Percentiles rank a stretch among this genome's conserved stretches.
Evolutionary conservation across 2,329 filamentous ascomycete species (phyloP).

Genomic region (Seiridium cupressi): DNA sequence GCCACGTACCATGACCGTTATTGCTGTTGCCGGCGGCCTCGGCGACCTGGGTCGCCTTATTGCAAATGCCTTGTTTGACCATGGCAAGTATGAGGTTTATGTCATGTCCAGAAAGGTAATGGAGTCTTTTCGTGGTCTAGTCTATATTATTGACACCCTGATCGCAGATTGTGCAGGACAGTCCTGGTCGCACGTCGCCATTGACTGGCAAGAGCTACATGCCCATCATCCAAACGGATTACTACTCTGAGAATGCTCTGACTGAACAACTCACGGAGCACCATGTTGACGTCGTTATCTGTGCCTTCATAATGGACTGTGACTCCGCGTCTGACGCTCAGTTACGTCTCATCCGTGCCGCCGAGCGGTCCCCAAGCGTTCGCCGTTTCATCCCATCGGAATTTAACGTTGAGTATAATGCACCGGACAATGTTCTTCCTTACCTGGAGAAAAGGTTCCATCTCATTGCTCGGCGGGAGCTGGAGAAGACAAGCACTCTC

Average conservation of each 20-base stretch:
- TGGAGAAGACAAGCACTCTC: slow-evolving; percentile 27
- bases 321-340: slow-evolving; percentile 28
- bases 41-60: slow-evolving; percentile 24
- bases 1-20: slow-evolving; percentile 21
- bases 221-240: slow-evolving; percentile 25
- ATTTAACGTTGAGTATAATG: slow-evolving; percentile 35
- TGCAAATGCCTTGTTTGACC: slow-evolving; percentile 20
- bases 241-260: slow-evolving; percentile 21
- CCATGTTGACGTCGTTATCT: slow-evolving; percentile 29
- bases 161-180: slow-evolving; percentile 10
- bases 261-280: slow-evolving; percentile 16
- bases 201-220: slow-evolving; percentile 17
- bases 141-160: slow-evolving; percentile 4
- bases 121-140: neutral
- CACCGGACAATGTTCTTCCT: slow-evolving; percentile 28
- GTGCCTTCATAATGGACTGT: slow-evolving; percentile 28
- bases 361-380: slow-evolving; percentile 25
- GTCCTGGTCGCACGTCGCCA: slow-evolving; percentile 15
- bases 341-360: slow-evolving; percentile 29
- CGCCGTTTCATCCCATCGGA: slow-evolving; percentile 35
- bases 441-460: slow-evolving; percentile 32
- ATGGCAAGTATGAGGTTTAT: slow-evolving; percentile 23
- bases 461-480: slow-evolving; percentile 20
- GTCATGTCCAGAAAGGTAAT: slow-evolving; percentile 25
- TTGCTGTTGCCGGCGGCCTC: slow-evolving; percentile 23